Conservation (phyloP, 2,329 filamentous ascomycete genomes). For the Amylocarpus encephaloides region DNA sequence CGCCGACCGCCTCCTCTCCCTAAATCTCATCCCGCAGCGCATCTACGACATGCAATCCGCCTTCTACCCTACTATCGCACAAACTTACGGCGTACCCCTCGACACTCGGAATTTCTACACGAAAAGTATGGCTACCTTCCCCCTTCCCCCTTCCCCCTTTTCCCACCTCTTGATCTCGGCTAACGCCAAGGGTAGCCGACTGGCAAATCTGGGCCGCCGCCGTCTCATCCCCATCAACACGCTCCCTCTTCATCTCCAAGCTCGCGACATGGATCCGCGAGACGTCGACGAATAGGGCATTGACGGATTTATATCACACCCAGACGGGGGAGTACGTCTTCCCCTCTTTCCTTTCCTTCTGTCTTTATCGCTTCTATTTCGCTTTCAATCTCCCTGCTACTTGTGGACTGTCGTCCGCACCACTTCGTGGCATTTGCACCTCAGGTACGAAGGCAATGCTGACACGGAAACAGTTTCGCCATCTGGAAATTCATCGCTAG, state of each 20-base stretch:
- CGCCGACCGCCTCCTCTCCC: constrained; percentile 69
- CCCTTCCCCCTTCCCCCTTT: neutral
- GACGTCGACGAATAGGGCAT: constrained; percentile 62
- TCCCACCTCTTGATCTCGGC: too few relatives aligned
- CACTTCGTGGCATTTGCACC: neutral
- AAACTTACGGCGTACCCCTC: constrained; percentile 73
- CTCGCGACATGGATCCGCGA: constrained; percentile 71
- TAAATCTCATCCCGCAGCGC: constrained; percentile 66
- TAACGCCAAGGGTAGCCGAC: constrained; percentile 40
- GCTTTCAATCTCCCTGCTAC: too few relatives aligned
- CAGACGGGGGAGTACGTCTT: constrained; percentile 57
- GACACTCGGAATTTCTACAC: constrained; percentile 76
- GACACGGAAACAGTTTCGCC: constrained; percentile 12
- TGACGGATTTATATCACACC: constrained; percentile 75
- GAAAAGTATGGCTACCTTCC: constrained; percentile 46
- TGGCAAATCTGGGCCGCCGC: constrained; percentile 85
- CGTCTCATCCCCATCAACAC: constrained; percentile 55
- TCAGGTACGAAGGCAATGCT: neutral
- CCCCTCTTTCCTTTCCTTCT: neutral
- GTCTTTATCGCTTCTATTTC: neutral
- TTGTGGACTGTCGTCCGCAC: too few relatives aligned
- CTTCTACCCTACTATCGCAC: constrained; percentile 68
- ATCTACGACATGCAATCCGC: constrained; percentile 72
- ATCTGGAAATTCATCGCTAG: constrained; percentile 58
- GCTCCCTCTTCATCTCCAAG: constrained; percentile 59